A percentile compares a stretch with the other conserved stretches of the same genome.
Conservation (phyloP, 1,284 basidiomycete species). For the Trametes hirsuta region DNA sequence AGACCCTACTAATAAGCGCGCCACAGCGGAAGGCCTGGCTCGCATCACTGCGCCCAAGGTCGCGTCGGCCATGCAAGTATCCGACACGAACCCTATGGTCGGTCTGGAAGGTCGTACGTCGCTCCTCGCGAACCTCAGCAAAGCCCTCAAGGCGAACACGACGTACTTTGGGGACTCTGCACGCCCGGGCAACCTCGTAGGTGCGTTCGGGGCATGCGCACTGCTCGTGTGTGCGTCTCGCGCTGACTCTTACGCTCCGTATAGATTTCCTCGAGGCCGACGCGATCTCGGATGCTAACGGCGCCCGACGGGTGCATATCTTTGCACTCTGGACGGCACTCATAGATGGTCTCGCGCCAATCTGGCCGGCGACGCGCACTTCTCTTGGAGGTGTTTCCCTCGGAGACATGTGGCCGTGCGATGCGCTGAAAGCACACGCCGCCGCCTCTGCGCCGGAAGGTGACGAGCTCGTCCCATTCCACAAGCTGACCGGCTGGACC, state of each 20-base stretch:
- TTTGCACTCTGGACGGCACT: conserved; percentile 81
- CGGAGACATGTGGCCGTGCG: conserved; percentile 91
- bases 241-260: not conserved
- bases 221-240: not conserved
- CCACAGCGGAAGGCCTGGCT: conserved; percentile 71
- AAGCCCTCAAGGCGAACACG: conserved; percentile 66
- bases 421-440: conserved; percentile 45
- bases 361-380: conserved; percentile 87
- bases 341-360: conserved; percentile 81
- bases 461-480: conserved; percentile 87
- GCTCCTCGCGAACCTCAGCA: conserved; percentile 74
- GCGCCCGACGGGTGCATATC: conserved; percentile 56
- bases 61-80: conserved; percentile 82
- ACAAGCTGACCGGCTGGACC: conserved; percentile 94
- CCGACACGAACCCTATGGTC: conserved; percentile 80
- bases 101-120: conserved; percentile 87
- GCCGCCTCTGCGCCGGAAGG: conserved; percentile 43
- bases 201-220: conserved; percentile 42
- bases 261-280: conserved; percentile 73
- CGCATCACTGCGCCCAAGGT: conserved; percentile 66
- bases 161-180: conserved; percentile 73
- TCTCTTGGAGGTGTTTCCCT: conserved; percentile 67
- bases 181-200: conserved; percentile 83
- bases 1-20: not conserved
- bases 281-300: conserved; percentile 43